Percentiles rank a stretch among this genome's conserved stretches.
Evolutionary conservation across 371 early-diverging fungal genomes (phyloP).

Genomic region (Sporodiniella umbellata): DNA sequence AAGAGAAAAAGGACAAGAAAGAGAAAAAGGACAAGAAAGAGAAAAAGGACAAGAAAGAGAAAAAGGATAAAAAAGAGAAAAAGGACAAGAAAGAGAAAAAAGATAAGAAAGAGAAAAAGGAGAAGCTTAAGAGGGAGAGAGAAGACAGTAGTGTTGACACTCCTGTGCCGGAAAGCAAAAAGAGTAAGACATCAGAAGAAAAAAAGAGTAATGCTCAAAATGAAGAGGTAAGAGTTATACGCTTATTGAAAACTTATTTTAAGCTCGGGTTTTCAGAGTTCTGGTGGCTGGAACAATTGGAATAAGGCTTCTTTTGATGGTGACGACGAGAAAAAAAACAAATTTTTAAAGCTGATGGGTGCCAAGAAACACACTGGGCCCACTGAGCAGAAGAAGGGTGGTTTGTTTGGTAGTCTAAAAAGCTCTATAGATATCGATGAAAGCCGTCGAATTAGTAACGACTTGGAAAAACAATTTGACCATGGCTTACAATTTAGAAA

Average conservation of each 20-base stretch:
- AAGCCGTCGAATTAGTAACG: conserved; percentile 28
- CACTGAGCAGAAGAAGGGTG: conserved; percentile 27
- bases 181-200: too few species aligned
- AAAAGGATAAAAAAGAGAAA: too few species aligned
- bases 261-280: too few species aligned
- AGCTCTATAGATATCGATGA: conserved; percentile 48
- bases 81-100: conserved; percentile 3
- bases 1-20: too few species aligned
- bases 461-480: conserved; percentile 45
- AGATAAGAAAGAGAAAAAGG: conserved; percentile 3
- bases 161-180: too few species aligned
- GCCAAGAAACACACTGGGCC: conserved; percentile 28
- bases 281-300: conserved; percentile 50
- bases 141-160: too few species aligned
- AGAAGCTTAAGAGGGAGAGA: too few species aligned
- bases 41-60: too few species aligned
- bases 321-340: conserved; percentile 39
- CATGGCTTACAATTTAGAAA: conserved; percentile 44
- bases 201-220: too few species aligned
- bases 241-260: too few species aligned
- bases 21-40: too few species aligned
- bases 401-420: conserved; percentile 38
- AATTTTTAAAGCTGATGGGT: conserved; percentile 47
- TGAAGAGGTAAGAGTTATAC: too few species aligned
- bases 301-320: conserved; percentile 45